A percentile compares a stretch with the other conserved stretches of the same genome.
Evolutionary conservation across 2,329 filamentous ascomycete species (phyloP).

Genomic region (Phialophora macrospora): DNA sequence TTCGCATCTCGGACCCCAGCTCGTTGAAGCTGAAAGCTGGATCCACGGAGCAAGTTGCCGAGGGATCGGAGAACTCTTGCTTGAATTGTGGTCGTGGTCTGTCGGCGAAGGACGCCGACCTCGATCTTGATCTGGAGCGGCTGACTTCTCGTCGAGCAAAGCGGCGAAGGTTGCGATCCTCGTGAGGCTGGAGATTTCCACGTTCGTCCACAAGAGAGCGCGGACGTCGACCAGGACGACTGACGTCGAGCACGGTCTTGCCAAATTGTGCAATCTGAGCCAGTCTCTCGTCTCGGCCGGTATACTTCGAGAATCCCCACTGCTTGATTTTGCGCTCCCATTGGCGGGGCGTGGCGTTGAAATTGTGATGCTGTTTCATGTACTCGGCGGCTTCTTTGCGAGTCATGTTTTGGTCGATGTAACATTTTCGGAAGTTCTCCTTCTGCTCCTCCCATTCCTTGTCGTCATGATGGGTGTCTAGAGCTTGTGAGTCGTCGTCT

Average conservation of each 20-base stretch:
- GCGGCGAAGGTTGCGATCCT: slow-evolving; percentile 38
- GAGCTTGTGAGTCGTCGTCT: slow-evolving; percentile 31
- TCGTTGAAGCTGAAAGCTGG: slow-evolving; percentile 31
- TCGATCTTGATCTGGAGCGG: slow-evolving; percentile 33
- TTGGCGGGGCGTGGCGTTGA: slow-evolving; percentile 37
- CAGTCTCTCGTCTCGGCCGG: slow-evolving; percentile 35
- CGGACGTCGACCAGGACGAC: slow-evolving; percentile 35
- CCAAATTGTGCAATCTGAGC: slow-evolving; percentile 34
- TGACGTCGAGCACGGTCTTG: slow-evolving; percentile 35
- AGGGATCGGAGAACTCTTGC: slow-evolving; percentile 24
- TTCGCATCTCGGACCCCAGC: slow-evolving; percentile 17
- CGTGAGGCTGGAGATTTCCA: slow-evolving; percentile 32
- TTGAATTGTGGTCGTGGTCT: slow-evolving; percentile 20
- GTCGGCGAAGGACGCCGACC: slow-evolving; percentile 31
- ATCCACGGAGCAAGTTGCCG: slow-evolving; percentile 18
- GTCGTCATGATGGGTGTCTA: slow-evolving; percentile 36
- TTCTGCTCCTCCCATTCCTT: slow-evolving; percentile 38
- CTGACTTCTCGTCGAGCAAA: slow-evolving; percentile 38
- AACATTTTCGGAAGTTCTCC: slow-evolving; percentile 35
- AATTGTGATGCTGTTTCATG: slow-evolving; percentile 33
- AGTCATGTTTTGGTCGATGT: slow-evolving; percentile 38
- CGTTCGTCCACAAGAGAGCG: slow-evolving; percentile 31
- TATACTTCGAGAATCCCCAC: slow-evolving; percentile 38
- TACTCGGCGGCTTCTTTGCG: slow-evolving; percentile 35
- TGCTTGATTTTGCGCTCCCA: slow-evolving; percentile 40